These are phyloP conservation scores for Lasiosphaeriaceae sp. DNA, from an alignment of 495 filamentous ascomycete genomes.

Conservation along the genomic window DNA sequence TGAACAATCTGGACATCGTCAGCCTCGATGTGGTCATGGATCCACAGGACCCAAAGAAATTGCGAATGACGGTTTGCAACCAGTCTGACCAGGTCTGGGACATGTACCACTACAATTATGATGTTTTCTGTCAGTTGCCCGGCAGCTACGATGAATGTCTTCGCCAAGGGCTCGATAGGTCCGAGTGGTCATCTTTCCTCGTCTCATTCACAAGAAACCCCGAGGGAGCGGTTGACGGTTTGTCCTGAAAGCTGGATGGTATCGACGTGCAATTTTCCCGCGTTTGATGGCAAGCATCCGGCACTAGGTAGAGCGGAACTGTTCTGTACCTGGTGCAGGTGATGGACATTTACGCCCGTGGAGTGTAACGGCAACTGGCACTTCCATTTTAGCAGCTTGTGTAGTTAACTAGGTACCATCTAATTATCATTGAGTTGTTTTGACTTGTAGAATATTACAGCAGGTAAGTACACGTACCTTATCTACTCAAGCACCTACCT, in stretches of 20 bases:
- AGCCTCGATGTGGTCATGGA: background rate
- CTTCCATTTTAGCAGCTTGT: no score
- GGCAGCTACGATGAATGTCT: background rate
- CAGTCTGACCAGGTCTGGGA: background rate
- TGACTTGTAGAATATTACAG: no score
- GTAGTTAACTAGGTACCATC: no score
- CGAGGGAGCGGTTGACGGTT: background rate
- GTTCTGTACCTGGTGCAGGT: no score
- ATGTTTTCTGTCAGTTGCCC: constrained; percentile 1
- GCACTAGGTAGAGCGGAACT: no score
- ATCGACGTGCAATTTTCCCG: background rate
- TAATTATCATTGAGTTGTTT: no score
- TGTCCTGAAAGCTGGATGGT: background rate
- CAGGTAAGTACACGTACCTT: no score
- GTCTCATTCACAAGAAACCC: background rate
- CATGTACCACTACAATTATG: background rate
- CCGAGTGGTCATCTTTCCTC: background rate
- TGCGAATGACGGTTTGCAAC: background rate
- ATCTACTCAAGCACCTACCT: no score
- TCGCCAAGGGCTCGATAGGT: background rate
- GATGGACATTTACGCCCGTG: no score
- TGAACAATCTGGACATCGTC: background rate
- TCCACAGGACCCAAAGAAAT: background rate
- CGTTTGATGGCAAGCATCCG: no score
- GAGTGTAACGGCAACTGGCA: no score